Evolutionary conservation across 202 grass and related monocot species (phyloP), one percentile per base, ranked within the genome.

Genomic region (Schoenoplectus triqueter): DNA sequence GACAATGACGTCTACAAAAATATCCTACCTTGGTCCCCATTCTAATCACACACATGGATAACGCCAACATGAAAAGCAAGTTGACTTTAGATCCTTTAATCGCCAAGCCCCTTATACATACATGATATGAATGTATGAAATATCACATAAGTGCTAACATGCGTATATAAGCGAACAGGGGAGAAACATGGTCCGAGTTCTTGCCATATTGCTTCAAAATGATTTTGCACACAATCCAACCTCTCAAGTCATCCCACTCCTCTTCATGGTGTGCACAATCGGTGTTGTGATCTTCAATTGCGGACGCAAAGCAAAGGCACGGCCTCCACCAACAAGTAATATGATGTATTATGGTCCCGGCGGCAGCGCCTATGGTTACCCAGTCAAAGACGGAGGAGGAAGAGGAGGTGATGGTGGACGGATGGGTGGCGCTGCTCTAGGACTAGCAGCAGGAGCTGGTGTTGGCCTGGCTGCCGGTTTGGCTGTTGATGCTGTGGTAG

Each of bases 231-330:
- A 82, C 6, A 56, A 41, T 18, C 4, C 52, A n/a, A n/a, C 10
- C 22, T 40, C 19, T 55, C 80, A 69, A 15, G 10, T 3, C 13
- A 49, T 83, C 62, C 45, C 48, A 52, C 55, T 83, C 80, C 64
- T 83, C 13, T 67, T 55, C 10, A 40, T 83, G 46, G 47, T 69
- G 47, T 54, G 64, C 13, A 15, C 56, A 66, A 22, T 83, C 10
- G 64, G 10, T 3, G 48, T 56, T 8, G 80, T 83, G 22, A 83
- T 83, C 64, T 52, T 82, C 63, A 83, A 83, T 10, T 83, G 80
- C 11, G 64, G 80, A 5, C 45, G 67, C 0, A 83, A 69, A 7
- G 62, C 6, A 3, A 69, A 56, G 49, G 69, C 1, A 69, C 41
- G 10, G 49, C 19, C 9, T 69, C 80, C 2, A 9, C 64, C 64